Evolutionary conservation across 768 basidiomycete species (phyloP).

Genomic region (Tylopilus sp.): DNA sequence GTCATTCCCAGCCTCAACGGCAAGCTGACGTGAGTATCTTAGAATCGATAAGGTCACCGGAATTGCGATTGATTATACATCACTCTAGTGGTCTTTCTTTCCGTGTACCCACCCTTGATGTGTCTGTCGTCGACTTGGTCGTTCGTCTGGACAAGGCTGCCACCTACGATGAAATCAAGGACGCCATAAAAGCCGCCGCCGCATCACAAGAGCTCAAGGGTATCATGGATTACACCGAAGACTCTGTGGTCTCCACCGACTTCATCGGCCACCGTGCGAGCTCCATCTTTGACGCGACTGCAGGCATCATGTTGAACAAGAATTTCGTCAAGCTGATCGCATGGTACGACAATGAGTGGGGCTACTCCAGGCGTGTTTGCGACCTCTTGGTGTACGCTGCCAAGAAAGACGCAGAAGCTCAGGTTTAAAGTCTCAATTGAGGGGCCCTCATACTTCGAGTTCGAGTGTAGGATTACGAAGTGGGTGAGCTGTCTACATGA

Average conservation of each 20-base stretch:
- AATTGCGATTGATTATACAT: background rate
- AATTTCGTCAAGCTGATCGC: slow-evolving; percentile 96
- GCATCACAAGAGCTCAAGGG: slow-evolving; percentile 60
- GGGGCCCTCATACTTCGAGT: background rate
- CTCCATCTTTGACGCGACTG: slow-evolving; percentile 91
- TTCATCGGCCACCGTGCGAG: slow-evolving; percentile 78
- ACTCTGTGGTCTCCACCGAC: slow-evolving; percentile 90
- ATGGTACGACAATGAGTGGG: slow-evolving; percentile 96
- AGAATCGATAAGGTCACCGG: background rate
- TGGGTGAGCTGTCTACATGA: background rate
- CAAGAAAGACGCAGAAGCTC: slow-evolving; percentile 53
- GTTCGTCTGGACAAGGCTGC: slow-evolving; percentile 86
- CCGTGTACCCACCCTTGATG: slow-evolving; percentile 95
- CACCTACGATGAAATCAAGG: slow-evolving; percentile 89
- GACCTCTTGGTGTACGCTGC: slow-evolving; percentile 85
- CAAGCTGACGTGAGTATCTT: slow-evolving; percentile 82
- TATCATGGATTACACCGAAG: slow-evolving; percentile 89
- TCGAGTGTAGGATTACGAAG: slow-evolving; percentile 16
- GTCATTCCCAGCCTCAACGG: slow-evolving; percentile 96
- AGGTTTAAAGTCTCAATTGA: slow-evolving; percentile 9
- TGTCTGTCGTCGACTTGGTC: slow-evolving; percentile 97
- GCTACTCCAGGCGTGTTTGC: slow-evolving; percentile 90
- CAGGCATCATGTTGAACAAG: slow-evolving; percentile 87
- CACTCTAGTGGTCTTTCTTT: slow-evolving; percentile 77
- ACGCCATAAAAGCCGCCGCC: slow-evolving; percentile 74